Base-by-base conservation (phyloP, 2,329 filamentous ascomycete genomes). In the Penicillium verrucosum region DNA sequence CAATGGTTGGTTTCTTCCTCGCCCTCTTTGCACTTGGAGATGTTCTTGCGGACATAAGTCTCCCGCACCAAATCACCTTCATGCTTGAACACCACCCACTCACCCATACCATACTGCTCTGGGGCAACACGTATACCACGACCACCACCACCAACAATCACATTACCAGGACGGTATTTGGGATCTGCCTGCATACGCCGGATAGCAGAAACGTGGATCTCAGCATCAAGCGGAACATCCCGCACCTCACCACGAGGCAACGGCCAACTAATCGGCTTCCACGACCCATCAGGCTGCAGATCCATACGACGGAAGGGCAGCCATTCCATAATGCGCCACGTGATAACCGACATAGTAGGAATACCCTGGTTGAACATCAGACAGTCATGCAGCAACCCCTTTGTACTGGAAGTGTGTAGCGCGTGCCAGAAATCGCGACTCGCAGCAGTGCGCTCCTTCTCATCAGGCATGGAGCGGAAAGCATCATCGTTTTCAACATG, bases 281-380 rank as follows among this genome's bases (percentile, higher is more conserved):
- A 94, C 0, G 84, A 85, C 0, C 89, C 89, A 60, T 92, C 87
- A 0, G 77, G 58, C 59, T 85, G 85, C 8, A 93, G 76, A 64
- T 93, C 90, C 88, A 94, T 92, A 25, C 90, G 81, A 1, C 88
- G 82, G 74, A 93, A 92, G 0, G 90, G 90, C 25, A 93, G 77
- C 69, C 88, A 92, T 67, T 93, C 90, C 89, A 93, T 90, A 23
- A 90, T 70, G 36, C 85, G 88, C 89, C 89, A 93, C 2, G 80
- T 81, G 0, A 87, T 63, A 0, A 90, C 88, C 0, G 85, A 82
- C 4, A 76, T 54, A 25, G 61, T 59, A 0, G 79, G 71, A 4
- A 89, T 76, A 0, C 89, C 89, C 12, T 83, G 81, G 12, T 80
- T 79, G 64, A 85, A 90, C 47, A 81, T 75, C 0, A 92, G 80